Evolutionary conservation across 768 basidiomycete species (phyloP).

Genomic region (Chalciporus chontae): DNA sequence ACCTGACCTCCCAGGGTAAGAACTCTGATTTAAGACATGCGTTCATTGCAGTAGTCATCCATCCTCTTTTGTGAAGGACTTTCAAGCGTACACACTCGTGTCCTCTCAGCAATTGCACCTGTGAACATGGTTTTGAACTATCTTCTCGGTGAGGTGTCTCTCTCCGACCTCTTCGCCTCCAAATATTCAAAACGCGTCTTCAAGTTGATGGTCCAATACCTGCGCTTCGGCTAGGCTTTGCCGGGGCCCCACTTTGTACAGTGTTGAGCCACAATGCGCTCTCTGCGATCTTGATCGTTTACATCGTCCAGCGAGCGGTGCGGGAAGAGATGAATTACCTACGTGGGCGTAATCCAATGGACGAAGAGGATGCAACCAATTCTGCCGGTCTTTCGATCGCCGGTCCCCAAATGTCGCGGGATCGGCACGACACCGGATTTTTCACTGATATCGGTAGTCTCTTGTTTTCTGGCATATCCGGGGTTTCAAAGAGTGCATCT

Average conservation of each 20-base stretch:
- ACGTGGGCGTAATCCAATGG: conserved; percentile 4
- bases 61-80: conserved; percentile 14
- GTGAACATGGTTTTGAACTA: conserved; percentile 24
- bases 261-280: conserved; percentile 26
- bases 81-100: conserved; percentile 17
- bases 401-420: background rate
- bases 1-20: conserved; percentile 5
- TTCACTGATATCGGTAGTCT: conserved; percentile 16
- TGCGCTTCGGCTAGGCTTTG: conserved; percentile 23
- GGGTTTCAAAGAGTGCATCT: conserved; percentile 23
- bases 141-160: conserved; percentile 19
- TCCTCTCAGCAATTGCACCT: conserved; percentile 23
- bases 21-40: background rate
- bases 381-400: background rate
- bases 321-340: conserved; percentile 17
- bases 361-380: conserved; percentile 6
- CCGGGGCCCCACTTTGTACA: conserved; percentile 26
- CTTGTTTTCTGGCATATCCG: conserved; percentile 15
- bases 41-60: no score
- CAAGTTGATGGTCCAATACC: conserved; percentile 25
- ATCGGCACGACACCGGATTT: conserved; percentile 1
- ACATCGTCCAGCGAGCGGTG: conserved; percentile 21
- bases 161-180: background rate
- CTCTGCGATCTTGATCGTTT: conserved; percentile 17
- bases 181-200: background rate